These are phyloP conservation scores for Cetradonia linearis DNA, from an alignment of 495 filamentous ascomycete genomes.

Conservation along the genomic window DNA sequence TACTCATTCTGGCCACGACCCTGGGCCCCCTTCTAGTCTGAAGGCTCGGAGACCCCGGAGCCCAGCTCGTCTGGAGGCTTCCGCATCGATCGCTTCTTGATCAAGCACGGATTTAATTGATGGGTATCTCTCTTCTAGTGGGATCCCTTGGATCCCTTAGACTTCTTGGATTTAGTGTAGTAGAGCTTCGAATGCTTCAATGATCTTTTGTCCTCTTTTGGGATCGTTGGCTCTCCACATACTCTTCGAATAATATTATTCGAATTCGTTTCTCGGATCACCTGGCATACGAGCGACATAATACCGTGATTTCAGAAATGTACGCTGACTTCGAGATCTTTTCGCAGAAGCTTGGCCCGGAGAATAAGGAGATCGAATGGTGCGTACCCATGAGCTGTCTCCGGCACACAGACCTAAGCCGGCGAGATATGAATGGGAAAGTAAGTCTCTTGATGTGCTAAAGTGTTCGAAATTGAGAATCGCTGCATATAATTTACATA, in stretches of 20 bases:
- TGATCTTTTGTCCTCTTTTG: neutral
- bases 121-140: neutral
- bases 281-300: neutral
- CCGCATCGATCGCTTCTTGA: neutral
- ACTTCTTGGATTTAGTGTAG: neutral
- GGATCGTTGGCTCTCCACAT: neutral
- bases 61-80: too few relatives aligned
- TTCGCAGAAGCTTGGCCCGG: neutral
- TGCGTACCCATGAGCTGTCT: neutral
- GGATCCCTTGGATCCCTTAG: neutral
- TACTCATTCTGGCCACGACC: neutral
- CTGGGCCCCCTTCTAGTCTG: neutral
- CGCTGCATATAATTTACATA: neutral
- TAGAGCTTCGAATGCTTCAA: neutral
- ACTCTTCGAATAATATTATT: too few relatives aligned
- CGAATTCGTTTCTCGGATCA: fast-evolving
- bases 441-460: neutral
- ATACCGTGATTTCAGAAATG: neutral
- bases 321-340: neutral
- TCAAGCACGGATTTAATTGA: neutral
- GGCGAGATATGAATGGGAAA: neutral
- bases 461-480: neutral
- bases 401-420: neutral
- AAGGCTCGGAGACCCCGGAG: too few relatives aligned
- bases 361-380: neutral